Evolutionary conservation across 352 stramenopile genomes (phyloP).

Genomic region (Pythium myriotylum): DNA sequence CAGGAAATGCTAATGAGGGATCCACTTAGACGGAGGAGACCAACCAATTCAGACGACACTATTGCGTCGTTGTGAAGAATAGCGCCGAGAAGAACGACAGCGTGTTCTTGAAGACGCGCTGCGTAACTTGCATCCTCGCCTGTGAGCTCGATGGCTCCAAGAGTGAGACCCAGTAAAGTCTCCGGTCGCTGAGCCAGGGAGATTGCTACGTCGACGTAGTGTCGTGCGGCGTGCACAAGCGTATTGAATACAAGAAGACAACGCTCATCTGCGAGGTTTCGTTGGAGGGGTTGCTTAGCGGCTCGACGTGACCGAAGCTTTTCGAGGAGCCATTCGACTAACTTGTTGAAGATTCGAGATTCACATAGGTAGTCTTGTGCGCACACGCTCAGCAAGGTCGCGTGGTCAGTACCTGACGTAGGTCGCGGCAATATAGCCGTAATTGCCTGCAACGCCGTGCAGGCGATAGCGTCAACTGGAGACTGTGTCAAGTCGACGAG

Average conservation of each 20-base stretch:
- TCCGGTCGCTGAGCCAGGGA: slow-evolving; percentile 5
- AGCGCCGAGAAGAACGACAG: neutral
- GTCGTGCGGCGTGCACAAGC: neutral
- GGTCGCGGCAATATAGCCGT: no score
- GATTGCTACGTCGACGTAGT: neutral
- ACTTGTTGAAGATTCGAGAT: slow-evolving; percentile 53
- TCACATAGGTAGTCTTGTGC: slow-evolving; percentile 65
- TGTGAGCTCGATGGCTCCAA: slow-evolving; percentile 1
- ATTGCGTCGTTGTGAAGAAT: slow-evolving; percentile 20
- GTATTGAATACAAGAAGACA: slow-evolving; percentile 1
- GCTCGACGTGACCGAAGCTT: slow-evolving; percentile 8
- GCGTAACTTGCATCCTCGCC: no score
- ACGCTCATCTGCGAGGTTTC: neutral
- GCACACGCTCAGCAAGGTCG: slow-evolving; percentile 1
- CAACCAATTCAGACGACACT: slow-evolving; percentile 17
- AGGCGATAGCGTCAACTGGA: slow-evolving; percentile 10
- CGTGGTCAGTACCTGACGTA: no score
- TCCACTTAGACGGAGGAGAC: slow-evolving; percentile 38
- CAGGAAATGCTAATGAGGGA: slow-evolving; percentile 46
- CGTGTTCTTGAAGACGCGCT: neutral
- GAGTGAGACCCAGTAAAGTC: slow-evolving; percentile 2
- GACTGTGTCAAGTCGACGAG: slow-evolving; percentile 9
- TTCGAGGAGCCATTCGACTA: slow-evolving; percentile 72
- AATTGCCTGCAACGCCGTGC: slow-evolving; percentile 1
- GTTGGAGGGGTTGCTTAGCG: neutral